Conservation (phyloP, 2,329 filamentous ascomycete species). For the Aspergillus aculeatinus region DNA sequence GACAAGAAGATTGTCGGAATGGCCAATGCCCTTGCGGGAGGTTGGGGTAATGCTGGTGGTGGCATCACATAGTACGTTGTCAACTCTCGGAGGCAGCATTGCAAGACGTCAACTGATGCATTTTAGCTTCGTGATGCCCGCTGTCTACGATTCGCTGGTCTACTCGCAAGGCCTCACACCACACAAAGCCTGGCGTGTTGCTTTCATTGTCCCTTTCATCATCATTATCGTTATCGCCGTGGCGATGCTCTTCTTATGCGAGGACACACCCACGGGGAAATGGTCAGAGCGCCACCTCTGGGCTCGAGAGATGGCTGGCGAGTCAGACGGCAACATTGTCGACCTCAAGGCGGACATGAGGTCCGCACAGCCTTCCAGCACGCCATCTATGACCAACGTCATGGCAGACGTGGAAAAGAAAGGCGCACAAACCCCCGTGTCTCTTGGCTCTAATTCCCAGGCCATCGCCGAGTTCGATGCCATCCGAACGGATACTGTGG, state of each 20-base stretch:
- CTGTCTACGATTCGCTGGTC: slow-evolving; percentile 77
- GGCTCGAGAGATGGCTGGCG: slow-evolving; percentile 44
- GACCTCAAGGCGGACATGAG: slow-evolving; percentile 28
- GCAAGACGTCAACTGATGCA: slow-evolving; percentile 2
- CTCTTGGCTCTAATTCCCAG: slow-evolving; percentile 41
- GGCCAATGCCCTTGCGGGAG: slow-evolving; percentile 80
- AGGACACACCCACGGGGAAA: slow-evolving; percentile 78
- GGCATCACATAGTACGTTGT: slow-evolving; percentile 71
- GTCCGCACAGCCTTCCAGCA: slow-evolving; percentile 22
- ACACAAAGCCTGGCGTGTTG: slow-evolving; percentile 76
- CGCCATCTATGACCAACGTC: slow-evolving; percentile 27
- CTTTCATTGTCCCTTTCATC: slow-evolving; percentile 80
- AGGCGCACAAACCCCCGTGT: slow-evolving; percentile 25
- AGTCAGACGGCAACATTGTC: slow-evolving; percentile 29
- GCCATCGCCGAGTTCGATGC: slow-evolving; percentile 51
- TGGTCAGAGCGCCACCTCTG: slow-evolving; percentile 71
- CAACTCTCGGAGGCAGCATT: neutral
- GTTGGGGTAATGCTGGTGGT: slow-evolving; percentile 83
- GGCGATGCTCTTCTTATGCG: slow-evolving; percentile 69
- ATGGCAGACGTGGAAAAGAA: slow-evolving; percentile 36
- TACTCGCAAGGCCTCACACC: slow-evolving; percentile 57
- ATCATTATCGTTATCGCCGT: slow-evolving; percentile 67
- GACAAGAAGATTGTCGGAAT: slow-evolving; percentile 90
- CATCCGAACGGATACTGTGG: slow-evolving; percentile 59
- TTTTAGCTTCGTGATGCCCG: slow-evolving; percentile 76